Evolutionary conservation across 225 moss, liverwort and hornwort species (phyloP).

Genomic region (Asterella californica): DNA sequence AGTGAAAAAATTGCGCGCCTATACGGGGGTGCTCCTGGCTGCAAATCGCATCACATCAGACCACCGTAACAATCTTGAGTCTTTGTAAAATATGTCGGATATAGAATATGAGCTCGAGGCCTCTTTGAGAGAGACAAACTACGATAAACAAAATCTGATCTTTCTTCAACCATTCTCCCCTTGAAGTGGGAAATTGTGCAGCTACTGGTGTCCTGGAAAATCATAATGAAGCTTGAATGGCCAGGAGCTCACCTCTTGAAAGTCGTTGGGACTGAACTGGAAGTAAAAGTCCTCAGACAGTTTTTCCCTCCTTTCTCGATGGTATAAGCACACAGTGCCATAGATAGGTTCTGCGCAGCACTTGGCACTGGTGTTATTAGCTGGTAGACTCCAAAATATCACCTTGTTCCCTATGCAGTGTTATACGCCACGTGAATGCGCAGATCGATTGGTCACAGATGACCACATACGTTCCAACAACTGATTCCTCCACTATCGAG

Average conservation of each 20-base stretch:
- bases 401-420: not conserved
- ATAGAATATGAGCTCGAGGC: no score
- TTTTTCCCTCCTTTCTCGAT: conserved; percentile 90
- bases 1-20: conserved; percentile 80
- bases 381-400: not conserved
- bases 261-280: conserved; percentile 77
- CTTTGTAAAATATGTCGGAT: not conserved
- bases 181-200: not conserved
- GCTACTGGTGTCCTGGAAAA: not conserved
- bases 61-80: not conserved
- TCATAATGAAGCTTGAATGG: not conserved
- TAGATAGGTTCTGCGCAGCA: conserved; percentile 72
- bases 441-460: not conserved
- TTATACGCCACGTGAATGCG: not conserved
- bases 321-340: conserved; percentile 84
- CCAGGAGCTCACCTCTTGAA: conserved; percentile 67
- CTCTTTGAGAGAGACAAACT: not conserved
- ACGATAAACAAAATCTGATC: not conserved
- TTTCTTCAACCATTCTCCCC: not conserved
- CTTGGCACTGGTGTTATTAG: not conserved
- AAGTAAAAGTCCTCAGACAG: conserved; percentile 92
- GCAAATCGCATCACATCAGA: not conserved
- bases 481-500: no score
- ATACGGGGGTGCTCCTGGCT: conserved; percentile 42
- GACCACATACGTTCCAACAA: no score